Conservation (phyloP, 768 basidiomycete species). For the Amanita thiersii region DNA sequence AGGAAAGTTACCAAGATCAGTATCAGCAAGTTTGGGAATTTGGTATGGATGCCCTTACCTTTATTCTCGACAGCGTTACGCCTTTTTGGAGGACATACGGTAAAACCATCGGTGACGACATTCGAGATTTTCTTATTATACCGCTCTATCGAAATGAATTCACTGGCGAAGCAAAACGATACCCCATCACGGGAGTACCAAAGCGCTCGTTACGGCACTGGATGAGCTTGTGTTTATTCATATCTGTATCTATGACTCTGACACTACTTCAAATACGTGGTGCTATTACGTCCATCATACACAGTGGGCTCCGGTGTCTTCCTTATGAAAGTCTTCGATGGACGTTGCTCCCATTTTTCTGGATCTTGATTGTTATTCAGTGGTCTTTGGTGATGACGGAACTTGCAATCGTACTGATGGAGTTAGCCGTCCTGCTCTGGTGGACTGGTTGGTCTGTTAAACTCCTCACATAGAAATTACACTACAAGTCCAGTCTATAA, state of each 20-base stretch:
- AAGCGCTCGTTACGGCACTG: constrained; percentile 61
- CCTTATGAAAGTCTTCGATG: constrained; percentile 55
- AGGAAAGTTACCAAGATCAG: constrained; percentile 73
- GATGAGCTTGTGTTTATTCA: constrained; percentile 51
- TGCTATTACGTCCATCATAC: constrained; percentile 43
- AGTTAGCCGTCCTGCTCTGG: constrained; percentile 57
- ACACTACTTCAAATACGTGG: constrained; percentile 50
- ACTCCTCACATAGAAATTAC: constrained; percentile 26
- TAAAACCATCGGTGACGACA: constrained; percentile 72
- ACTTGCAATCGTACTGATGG: constrained; percentile 43
- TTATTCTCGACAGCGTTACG: constrained; percentile 67
- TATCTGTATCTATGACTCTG: constrained; percentile 35
- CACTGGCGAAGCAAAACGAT: constrained; percentile 67
- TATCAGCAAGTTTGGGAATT: constrained; percentile 80
- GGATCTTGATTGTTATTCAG: constrained; percentile 54
- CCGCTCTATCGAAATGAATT: constrained; percentile 81
- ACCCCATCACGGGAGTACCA: constrained; percentile 50
- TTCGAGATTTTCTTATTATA: constrained; percentile 74
- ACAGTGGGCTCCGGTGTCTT: constrained; percentile 52
- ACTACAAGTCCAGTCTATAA: background rate
- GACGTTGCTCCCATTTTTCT: constrained; percentile 55
- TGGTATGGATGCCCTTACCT: constrained; percentile 69
- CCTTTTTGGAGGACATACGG: constrained; percentile 80
- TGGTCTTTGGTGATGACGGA: constrained; percentile 63
- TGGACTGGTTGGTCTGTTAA: constrained; percentile 70